phyloP scores from a whole-genome alignment of 805 yeast genomes.

The Ogataea sp. region DNA sequence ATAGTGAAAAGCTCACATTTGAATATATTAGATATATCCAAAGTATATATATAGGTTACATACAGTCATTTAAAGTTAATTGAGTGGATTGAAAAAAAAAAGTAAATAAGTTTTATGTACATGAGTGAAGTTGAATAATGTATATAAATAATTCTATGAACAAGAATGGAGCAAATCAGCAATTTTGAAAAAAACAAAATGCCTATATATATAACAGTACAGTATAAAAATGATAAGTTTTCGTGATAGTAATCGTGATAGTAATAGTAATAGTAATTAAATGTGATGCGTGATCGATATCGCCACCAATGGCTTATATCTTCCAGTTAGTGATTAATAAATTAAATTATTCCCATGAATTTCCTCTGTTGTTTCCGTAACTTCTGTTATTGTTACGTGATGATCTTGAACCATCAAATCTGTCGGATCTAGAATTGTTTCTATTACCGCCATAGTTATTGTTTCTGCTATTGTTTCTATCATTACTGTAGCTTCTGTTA shows the following conservation, averaged over 20 bases:
- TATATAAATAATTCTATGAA: too few relatives aligned
- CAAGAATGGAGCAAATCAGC: too few relatives aligned
- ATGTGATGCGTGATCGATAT: too few relatives aligned
- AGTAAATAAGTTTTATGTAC: background rate
- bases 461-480: constrained; percentile 1
- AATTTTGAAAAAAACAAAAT: too few relatives aligned
- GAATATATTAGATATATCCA: constrained; percentile 4
- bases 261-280: too few relatives aligned
- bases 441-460: background rate
- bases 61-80: background rate
- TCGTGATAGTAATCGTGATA: too few relatives aligned
- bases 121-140: too few relatives aligned
- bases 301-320: too few relatives aligned
- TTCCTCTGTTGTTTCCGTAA: background rate
- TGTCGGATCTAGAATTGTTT: background rate
- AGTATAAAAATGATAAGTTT: too few relatives aligned
- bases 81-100: too few relatives aligned
- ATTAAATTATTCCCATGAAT: background rate
- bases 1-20: constrained; percentile 12
- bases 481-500: constrained; percentile 1
- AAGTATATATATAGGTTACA: constrained; percentile 1
- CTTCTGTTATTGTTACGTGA: background rate
- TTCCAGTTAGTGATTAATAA: too few relatives aligned
- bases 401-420: background rate
- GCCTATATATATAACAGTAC: too few relatives aligned